Evolutionary conservation across 2,329 filamentous ascomycete species (phyloP).

Genomic region (Huntiella decipiens): DNA sequence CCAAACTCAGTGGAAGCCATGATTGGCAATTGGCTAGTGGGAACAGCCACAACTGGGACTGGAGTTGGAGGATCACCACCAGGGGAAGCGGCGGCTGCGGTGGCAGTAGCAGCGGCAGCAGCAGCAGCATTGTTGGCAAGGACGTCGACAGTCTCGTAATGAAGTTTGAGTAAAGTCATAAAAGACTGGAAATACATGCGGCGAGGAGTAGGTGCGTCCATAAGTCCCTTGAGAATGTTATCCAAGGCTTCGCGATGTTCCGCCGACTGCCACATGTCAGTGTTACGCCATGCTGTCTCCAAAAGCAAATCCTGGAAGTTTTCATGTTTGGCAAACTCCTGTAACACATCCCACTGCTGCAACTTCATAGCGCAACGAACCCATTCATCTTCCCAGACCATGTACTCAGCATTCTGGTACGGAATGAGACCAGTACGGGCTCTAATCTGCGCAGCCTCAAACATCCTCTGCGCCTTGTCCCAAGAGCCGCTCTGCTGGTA

Average conservation of each 20-base stretch:
- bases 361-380: conserved; percentile 92
- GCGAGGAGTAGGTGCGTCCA: conserved; percentile 87
- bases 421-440: conserved; percentile 89
- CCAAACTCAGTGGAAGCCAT: conserved; percentile 52
- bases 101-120: conserved; percentile 17
- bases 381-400: conserved; percentile 99
- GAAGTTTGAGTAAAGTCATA: conserved; percentile 86
- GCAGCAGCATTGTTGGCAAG: conserved; percentile 50
- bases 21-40: conserved; percentile 7
- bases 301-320: conserved; percentile 93
- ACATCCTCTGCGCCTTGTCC: conserved; percentile 96
- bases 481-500: conserved; percentile 99
- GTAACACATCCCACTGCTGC: conserved; percentile 96
- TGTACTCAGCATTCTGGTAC: conserved; percentile 92
- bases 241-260: conserved; percentile 81
- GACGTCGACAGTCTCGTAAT: conserved; percentile 21
- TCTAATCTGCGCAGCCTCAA: conserved; percentile 92
- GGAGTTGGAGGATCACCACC: neutral
- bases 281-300: conserved; percentile 87
- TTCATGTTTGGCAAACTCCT: conserved; percentile 96
- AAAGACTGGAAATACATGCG: conserved; percentile 97
- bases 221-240: conserved; percentile 86
- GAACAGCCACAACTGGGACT: neutral
- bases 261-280: conserved; percentile 80
- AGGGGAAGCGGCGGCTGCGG: neutral